Percentiles rank a stretch among this genome's conserved stretches.
Conservation (phyloP, 805 yeast genomes). For the Schwanniomyces pseudopolymorphus region DNA sequence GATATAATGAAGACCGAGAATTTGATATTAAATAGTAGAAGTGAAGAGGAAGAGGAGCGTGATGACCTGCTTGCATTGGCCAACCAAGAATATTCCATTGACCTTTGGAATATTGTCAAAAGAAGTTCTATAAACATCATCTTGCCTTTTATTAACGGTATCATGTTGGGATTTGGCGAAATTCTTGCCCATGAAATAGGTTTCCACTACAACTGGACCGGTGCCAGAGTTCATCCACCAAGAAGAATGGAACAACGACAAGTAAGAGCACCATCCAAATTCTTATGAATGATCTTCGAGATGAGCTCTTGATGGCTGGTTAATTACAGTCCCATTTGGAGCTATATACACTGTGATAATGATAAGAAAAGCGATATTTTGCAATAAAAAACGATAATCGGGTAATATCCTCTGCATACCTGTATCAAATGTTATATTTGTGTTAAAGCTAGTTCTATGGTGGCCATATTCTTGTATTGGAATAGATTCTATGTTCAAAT, state of each 20-base stretch:
- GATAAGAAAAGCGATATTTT: no score
- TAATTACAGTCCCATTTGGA: no score
- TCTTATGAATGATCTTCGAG: constrained; percentile 9
- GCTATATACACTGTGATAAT: no score
- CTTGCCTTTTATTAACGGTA: constrained; percentile 86
- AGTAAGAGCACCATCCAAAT: constrained; percentile 16
- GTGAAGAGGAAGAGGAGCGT: constrained; percentile 11
- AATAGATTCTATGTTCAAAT: no score
- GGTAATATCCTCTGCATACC: no score
- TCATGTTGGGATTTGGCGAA: constrained; percentile 96
- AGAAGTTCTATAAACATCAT: constrained; percentile 72
- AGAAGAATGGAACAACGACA: constrained; percentile 24
- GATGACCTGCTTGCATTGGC: neutral
- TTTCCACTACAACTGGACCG: constrained; percentile 72
- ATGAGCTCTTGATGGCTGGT: neutral
- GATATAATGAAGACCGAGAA: constrained; percentile 28
- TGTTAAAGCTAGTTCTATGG: no score
- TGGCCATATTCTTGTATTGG: no score
- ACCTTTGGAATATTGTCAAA: constrained; percentile 40
- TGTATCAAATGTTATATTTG: no score
- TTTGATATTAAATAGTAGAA: constrained; percentile 20
- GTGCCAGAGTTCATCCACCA: constrained; percentile 58
- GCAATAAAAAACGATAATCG: no score
- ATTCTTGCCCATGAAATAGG: constrained; percentile 91
- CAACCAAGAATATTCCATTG: constrained; percentile 8